phyloP scores from a whole-genome alignment of 768 basidiomycete genomes.

The Leccinum obscurum region DNA sequence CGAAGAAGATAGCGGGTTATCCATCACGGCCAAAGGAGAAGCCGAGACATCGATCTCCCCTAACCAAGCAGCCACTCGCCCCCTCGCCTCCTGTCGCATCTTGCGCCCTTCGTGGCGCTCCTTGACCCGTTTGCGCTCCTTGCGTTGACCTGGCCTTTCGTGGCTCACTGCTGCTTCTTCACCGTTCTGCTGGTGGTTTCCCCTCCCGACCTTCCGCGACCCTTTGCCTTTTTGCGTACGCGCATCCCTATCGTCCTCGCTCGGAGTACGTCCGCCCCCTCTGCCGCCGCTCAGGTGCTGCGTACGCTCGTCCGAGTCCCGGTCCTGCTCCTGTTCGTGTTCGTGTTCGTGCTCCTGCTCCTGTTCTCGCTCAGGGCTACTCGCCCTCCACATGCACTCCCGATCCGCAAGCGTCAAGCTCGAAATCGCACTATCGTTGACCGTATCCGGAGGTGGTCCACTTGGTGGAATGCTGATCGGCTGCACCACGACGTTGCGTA shows the following conservation, averaged over 20 bases:
- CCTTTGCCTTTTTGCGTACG: slow-evolving; percentile 32
- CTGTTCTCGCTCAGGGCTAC: slow-evolving; percentile 22
- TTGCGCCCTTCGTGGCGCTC: slow-evolving; percentile 37
- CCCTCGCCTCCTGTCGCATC: slow-evolving; percentile 54
- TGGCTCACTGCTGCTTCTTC: slow-evolving; percentile 21
- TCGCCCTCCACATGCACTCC: slow-evolving; percentile 18
- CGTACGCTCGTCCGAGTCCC: slow-evolving; percentile 35
- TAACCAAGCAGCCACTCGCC: slow-evolving; percentile 77
- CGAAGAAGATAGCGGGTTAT: slow-evolving; percentile 31
- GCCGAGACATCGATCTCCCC: slow-evolving; percentile 61
- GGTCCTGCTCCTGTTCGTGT: slow-evolving; percentile 29
- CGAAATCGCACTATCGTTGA: slow-evolving; percentile 49
- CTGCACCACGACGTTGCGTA: slow-evolving; percentile 38
- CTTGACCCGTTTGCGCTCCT: slow-evolving; percentile 31
- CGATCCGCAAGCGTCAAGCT: slow-evolving; percentile 43
- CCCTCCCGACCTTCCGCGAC: slow-evolving; percentile 23
- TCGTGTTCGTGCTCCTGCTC: slow-evolving; percentile 32
- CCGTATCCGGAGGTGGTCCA: slow-evolving; percentile 22
- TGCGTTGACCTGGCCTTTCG: slow-evolving; percentile 24
- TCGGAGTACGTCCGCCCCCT: slow-evolving; percentile 22
- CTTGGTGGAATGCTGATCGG: slow-evolving; percentile 41
- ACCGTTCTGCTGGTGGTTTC: slow-evolving; percentile 21
- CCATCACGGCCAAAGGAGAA: slow-evolving; percentile 37
- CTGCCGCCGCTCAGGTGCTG: slow-evolving; percentile 25
- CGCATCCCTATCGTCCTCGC: slow-evolving; percentile 33